phyloP scores from a whole-genome alignment of 2,329 filamentous ascomycete species.

The Botryotinia calthae region DNA sequence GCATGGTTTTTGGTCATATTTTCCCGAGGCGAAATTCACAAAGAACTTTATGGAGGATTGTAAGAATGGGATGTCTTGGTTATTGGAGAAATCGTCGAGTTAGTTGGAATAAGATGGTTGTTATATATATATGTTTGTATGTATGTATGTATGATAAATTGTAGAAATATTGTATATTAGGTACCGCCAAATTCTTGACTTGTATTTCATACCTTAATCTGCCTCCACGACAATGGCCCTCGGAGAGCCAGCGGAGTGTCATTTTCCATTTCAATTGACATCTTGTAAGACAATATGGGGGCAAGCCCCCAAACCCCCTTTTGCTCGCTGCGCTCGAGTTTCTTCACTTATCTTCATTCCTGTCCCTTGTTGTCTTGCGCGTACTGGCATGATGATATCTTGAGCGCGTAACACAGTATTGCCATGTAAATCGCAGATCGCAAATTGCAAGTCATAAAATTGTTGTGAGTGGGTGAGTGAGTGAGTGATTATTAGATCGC shows the following conservation, averaged over 20 bases:
- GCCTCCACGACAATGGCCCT: no score
- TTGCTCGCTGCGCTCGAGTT: no score
- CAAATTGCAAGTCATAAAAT: not conserved
- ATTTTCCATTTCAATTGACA: no score
- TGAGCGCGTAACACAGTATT: not conserved
- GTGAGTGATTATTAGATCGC: no score
- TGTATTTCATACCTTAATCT: not conserved
- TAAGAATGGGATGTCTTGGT: not conserved
- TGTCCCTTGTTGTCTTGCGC: not conserved
- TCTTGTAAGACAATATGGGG: no score
- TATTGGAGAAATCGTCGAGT: not conserved
- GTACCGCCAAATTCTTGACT: not conserved
- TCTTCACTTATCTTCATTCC: no score
- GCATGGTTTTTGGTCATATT: constrained; percentile 37
- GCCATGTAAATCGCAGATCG: no score
- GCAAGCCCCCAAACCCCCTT: no score
- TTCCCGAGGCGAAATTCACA: constrained; percentile 32
- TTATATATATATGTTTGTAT: no score
- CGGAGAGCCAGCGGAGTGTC: no score
- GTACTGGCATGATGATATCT: not conserved
- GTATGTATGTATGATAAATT: not conserved
- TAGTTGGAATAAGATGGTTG: not conserved
- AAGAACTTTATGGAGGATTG: constrained; percentile 13
- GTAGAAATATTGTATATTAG: not conserved
- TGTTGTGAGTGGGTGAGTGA: no score